Evolutionary conservation across 371 early-diverging fungal species (phyloP).

Genomic region (Mucor indicus): DNA sequence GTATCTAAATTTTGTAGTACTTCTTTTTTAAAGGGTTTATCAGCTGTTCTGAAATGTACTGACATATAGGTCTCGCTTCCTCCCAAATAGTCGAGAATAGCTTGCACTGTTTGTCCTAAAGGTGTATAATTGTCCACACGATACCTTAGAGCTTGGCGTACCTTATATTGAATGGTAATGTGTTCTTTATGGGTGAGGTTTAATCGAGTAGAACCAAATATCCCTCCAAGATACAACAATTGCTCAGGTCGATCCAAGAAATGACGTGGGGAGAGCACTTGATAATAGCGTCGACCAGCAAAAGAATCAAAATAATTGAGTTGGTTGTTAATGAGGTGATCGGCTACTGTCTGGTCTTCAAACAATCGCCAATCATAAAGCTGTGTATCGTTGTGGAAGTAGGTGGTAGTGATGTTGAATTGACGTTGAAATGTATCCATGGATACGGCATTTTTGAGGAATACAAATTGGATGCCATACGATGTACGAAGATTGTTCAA

Average conservation of each 20-base stretch:
- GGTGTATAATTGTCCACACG: conserved; percentile 32
- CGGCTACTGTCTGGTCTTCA: conserved; percentile 21
- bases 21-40: conserved; percentile 26
- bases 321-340: conserved; percentile 8
- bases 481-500: no score
- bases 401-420: conserved; percentile 25
- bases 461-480: no score
- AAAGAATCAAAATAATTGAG: conserved; percentile 38
- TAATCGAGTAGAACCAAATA: conserved; percentile 42
- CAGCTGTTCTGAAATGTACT: conserved; percentile 45
- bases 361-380: conserved; percentile 47
- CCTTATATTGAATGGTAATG: conserved; percentile 17
- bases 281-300: conserved; percentile 31
- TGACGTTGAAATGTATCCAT: conserved; percentile 21
- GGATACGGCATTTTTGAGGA: not conserved
- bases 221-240: conserved; percentile 34
- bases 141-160: conserved; percentile 24
- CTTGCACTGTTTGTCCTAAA: conserved; percentile 27
- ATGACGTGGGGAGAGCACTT: conserved; percentile 21
- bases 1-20: conserved; percentile 14
- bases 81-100: conserved; percentile 31
- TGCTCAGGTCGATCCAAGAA: conserved; percentile 24
- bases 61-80: conserved; percentile 25
- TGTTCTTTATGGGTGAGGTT: conserved; percentile 19
- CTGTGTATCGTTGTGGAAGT: conserved; percentile 30